phyloP scores from a whole-genome alignment of 495 filamentous ascomycete species.

The Umbilicaria muhlenbergii region DNA sequence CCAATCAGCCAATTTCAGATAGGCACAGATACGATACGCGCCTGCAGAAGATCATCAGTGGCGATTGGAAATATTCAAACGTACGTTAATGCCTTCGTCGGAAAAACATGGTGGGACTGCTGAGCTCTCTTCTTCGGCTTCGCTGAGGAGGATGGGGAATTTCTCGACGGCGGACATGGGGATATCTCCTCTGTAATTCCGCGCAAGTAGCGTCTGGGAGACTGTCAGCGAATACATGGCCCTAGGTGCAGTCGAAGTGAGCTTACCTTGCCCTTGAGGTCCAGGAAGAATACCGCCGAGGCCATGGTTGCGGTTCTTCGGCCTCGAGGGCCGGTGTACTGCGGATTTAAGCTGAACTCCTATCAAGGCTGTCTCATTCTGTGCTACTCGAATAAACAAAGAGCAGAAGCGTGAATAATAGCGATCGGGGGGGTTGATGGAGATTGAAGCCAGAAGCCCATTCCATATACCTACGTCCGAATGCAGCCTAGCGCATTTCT shows the following conservation, averaged over 20 bases:
- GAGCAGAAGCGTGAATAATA: neutral
- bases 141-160: slow-evolving; percentile 90
- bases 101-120: slow-evolving; percentile 97
- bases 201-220: slow-evolving; percentile 80
- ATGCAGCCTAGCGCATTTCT: slow-evolving; percentile 21
- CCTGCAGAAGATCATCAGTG: no score
- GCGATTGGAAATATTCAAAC: slow-evolving; percentile 11
- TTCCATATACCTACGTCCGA: slow-evolving; percentile 1
- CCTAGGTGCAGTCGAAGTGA: slow-evolving; percentile 1
- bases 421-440: slow-evolving; percentile 5
- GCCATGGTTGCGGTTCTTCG: slow-evolving; percentile 49
- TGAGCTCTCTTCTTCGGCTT: slow-evolving; percentile 98
- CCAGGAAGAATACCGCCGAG: slow-evolving; percentile 96
- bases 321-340: neutral
- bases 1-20: no score
- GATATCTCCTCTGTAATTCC: slow-evolving; percentile 97
- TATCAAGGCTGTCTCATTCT: no score
- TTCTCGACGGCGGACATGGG: slow-evolving; percentile 99
- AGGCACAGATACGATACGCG: no score
- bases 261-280: slow-evolving; percentile 96
- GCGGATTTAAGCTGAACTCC: no score
- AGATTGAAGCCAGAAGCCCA: no score
- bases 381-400: no score
- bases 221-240: slow-evolving; percentile 17
- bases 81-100: slow-evolving; percentile 93